phyloP scores from a whole-genome alignment of 2,329 filamentous ascomycete genomes.

The Blastomyces gilchristii region DNA sequence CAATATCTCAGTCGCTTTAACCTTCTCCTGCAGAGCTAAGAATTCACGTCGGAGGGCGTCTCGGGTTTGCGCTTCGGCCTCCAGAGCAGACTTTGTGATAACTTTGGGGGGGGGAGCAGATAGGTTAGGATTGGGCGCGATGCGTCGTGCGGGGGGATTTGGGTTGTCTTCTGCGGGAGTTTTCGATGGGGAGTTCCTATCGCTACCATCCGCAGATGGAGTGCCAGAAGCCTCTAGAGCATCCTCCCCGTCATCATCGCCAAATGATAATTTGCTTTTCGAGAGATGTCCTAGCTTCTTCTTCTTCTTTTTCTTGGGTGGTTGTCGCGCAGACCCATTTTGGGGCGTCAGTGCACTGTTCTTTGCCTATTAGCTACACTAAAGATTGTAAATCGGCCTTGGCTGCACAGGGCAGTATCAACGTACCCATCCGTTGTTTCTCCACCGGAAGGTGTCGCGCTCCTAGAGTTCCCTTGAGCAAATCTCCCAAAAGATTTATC shows the following conservation, averaged over 20 bases:
- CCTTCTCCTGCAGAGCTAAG: slow-evolving; percentile 66
- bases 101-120: slow-evolving; percentile 53
- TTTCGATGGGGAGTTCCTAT: slow-evolving; percentile 29
- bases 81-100: slow-evolving; percentile 63
- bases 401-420: slow-evolving; percentile 11
- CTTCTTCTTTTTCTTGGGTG: slow-evolving; percentile 49
- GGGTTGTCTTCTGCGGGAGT: slow-evolving; percentile 27
- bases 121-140: slow-evolving; percentile 37
- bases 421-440: slow-evolving; percentile 51
- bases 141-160: slow-evolving; percentile 23
- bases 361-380: slow-evolving; percentile 44
- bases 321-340: slow-evolving; percentile 29
- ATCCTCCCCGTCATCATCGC: slow-evolving; percentile 53
- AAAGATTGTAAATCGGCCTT: slow-evolving; percentile 1
- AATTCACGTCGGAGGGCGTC: slow-evolving; percentile 72
- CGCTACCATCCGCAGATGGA: slow-evolving; percentile 27
- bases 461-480: slow-evolving; percentile 38
- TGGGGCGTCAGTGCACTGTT: slow-evolving; percentile 44
- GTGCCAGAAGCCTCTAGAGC: slow-evolving; percentile 38
- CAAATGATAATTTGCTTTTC: slow-evolving; percentile 53
- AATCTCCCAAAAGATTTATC: slow-evolving; percentile 46
- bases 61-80: slow-evolving; percentile 67
- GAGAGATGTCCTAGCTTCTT: slow-evolving; percentile 46
- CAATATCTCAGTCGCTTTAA: slow-evolving; percentile 79
- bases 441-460: slow-evolving; percentile 39